Evolutionary conservation across 306 rosid genomes (phyloP).

Genomic region (Cucumis cinereus): DNA sequence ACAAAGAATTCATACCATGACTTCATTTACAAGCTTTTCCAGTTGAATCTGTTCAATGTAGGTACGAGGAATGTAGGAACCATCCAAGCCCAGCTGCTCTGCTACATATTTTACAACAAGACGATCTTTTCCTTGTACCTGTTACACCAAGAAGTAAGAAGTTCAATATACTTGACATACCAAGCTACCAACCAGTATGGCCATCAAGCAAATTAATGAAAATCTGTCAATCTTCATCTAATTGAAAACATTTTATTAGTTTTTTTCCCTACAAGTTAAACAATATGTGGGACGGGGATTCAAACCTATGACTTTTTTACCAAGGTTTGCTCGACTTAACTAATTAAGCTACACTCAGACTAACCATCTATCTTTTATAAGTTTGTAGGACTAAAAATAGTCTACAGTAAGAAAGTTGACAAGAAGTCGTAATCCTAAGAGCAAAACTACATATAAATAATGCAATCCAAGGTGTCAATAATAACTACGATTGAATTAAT

Average conservation of each 20-base stretch:
- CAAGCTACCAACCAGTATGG: neutral
- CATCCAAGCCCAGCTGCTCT: constrained; percentile 82
- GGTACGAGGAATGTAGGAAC: constrained; percentile 92
- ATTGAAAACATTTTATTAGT: neutral
- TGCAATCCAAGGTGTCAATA: neutral
- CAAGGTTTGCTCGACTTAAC: neutral
- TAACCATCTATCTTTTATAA: neutral
- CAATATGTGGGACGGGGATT: neutral
- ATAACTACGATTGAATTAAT: neutral
- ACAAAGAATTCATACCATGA: constrained; percentile 56
- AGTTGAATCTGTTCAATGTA: constrained; percentile 96
- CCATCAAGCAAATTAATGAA: neutral
- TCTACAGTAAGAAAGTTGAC: neutral
- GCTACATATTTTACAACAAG: constrained; percentile 44
- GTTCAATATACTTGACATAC: neutral
- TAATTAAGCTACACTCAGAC: neutral
- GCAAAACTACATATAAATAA: neutral
- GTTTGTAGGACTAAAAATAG: neutral
- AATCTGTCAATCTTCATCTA: neutral
- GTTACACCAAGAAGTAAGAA: constrained; percentile 14
- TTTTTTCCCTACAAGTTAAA: neutral
- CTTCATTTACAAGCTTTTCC: constrained; percentile 93
- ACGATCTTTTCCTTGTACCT: constrained; percentile 98
- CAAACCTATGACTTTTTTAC: neutral
- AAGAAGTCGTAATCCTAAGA: neutral